Evolutionary conservation across 306 rosid genomes (phyloP), one percentile per base, ranked within the genome.

Genomic region (Psophocarpus tetragonolobus): DNA sequence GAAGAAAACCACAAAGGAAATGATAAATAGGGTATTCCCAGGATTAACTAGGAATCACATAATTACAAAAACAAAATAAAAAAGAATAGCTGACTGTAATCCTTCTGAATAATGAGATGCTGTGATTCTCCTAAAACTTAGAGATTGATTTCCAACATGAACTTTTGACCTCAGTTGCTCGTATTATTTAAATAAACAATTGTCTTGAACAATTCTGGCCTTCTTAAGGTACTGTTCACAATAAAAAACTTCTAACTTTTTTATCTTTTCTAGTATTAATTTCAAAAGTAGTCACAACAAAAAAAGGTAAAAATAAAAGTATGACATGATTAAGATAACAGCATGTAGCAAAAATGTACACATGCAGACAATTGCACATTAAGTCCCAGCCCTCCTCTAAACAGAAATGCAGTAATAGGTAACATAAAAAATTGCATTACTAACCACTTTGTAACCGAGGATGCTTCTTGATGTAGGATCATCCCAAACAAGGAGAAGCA

Each of bases 401-500:
- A 18, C 27, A 47, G 35, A 41, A 63, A 73, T 73, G 48, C 64
- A 65, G 53, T 23, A 73, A 73, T 50, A 33, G 32, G 27, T 62
- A 42, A 36, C 36, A 53, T 47, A 67, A 24, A 38, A 54, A 73
- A 68, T 24, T 64, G 71, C 75, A 57, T 33, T 44, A 88, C 97
- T 91, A 72, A 92, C 99, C 8, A 92, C 90, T 81, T 67, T 87
- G 78, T 87, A 89, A 63, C 99, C 99, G 53, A 95, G 80, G 84
- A 95, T 92, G 87, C 69, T 95, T 84, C 97, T 92, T 47, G 99
- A 95, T 18, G 99, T 88, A 21, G 97, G 99, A 71, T 95, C 99
- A 79, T 95, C 99, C 99, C 99, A 95, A 68, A 95, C 80, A 85
- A 95, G 99, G 51, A 95, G 93, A 84, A 95, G 89, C 84, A 95